phyloP scores from a whole-genome alignment of 2,329 filamentous ascomycete genomes.

The Paracorniculantispora psalliotae region DNA sequence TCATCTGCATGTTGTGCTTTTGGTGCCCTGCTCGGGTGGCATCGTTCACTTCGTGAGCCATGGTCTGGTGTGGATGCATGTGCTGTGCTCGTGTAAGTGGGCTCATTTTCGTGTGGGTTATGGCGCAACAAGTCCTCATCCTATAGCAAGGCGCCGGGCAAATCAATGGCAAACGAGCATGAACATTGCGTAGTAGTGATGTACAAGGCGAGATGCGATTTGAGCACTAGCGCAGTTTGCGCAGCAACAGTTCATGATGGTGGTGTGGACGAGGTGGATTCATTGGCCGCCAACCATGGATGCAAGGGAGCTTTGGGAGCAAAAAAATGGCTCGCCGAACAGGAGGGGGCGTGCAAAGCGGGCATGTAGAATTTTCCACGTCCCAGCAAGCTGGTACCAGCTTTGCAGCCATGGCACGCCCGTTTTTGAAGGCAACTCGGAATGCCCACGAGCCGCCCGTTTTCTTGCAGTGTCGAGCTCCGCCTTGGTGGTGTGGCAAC shows the following conservation, averaged over 20 bases:
- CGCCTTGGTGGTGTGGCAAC: neutral
- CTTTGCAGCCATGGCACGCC: neutral
- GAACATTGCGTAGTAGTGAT: neutral
- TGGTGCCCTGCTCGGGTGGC: neutral
- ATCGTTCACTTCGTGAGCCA: neutral
- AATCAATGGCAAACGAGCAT: neutral
- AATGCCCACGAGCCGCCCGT: neutral
- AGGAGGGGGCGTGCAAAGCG: neutral
- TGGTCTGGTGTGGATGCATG: neutral
- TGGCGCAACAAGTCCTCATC: neutral
- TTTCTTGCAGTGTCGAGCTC: neutral
- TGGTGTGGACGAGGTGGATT: conserved; percentile 10
- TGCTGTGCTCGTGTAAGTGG: conserved; percentile 5
- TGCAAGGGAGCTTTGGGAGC: neutral
- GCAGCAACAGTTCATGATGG: neutral
- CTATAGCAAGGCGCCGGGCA: neutral
- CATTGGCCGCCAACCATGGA: neutral
- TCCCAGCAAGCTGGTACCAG: neutral
- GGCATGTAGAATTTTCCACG: neutral
- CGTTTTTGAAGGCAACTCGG: neutral
- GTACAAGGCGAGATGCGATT: conserved; percentile 2
- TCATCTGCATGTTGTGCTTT: neutral
- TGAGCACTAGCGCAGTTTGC: neutral
- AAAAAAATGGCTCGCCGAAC: neutral
- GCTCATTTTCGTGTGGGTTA: neutral